Percentiles rank a stretch among this genome's conserved stretches.
phyloP scores from a whole-genome alignment of 2,329 filamentous ascomycete genomes.

The Fusarium acutatum region DNA sequence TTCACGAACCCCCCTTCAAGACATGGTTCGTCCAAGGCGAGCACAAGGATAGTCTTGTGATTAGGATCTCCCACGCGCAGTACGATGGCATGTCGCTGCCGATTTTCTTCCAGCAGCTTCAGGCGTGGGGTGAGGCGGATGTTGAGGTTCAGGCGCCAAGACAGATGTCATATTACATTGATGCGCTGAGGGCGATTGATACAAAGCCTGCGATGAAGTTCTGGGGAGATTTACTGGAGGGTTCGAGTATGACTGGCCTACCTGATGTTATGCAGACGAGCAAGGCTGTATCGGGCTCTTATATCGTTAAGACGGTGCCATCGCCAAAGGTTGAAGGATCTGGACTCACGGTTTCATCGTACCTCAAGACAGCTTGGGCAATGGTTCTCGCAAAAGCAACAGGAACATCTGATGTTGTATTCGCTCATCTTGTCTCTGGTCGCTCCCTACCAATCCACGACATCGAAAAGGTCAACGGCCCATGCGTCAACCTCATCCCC shows the following conservation, averaged over 20 bases:
- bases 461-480: neutral
- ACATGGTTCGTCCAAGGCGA: neutral
- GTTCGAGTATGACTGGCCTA: rapidly evolving
- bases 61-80: neutral
- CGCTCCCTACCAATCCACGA: neutral
- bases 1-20: neutral
- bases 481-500: neutral
- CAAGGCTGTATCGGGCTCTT: neutral
- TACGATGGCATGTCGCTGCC: neutral
- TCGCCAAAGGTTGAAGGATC: neutral
- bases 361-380: neutral
- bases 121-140: neutral
- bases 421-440: neutral
- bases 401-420: neutral
- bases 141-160: neutral
- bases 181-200: neutral
- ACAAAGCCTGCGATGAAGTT: neutral
- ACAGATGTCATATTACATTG: neutral
- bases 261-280: rapidly evolving
- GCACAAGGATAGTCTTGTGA: neutral
- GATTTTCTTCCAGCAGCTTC: neutral
- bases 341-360: neutral
- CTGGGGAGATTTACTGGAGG: neutral
- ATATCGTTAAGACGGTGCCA: neutral
- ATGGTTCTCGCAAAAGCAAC: neutral